phyloP scores from a whole-genome alignment of 768 basidiomycete genomes.

The Serpula lacrymans region DNA sequence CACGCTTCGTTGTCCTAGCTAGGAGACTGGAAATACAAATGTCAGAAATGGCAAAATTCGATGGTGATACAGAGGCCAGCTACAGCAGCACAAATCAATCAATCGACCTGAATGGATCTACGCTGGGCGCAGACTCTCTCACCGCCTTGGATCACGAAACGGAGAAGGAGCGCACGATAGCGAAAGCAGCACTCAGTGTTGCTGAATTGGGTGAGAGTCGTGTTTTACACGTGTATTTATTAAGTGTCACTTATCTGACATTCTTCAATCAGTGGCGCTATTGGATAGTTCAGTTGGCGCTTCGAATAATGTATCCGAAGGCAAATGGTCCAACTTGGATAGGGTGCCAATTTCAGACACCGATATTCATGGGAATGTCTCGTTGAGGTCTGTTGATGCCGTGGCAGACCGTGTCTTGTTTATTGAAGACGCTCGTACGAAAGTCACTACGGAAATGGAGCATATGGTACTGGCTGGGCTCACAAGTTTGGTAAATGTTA shows the following conservation, averaged over 20 bases:
- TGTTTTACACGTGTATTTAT: not conserved
- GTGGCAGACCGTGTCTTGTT: constrained; percentile 68
- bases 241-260: constrained; percentile 6
- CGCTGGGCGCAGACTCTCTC: constrained; percentile 8
- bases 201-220: constrained; percentile 81
- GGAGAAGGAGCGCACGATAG: constrained; percentile 82
- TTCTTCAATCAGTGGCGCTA: constrained; percentile 39
- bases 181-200: constrained; percentile 92
- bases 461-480: constrained; percentile 83
- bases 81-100: constrained; percentile 14
- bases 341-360: too few species aligned
- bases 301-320: constrained; percentile 1
- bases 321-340: constrained; percentile 2
- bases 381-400: constrained; percentile 71
- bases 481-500: constrained; percentile 59
- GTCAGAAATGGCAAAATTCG: constrained; percentile 71
- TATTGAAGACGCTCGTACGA: constrained; percentile 66
- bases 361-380: constrained; percentile 32
- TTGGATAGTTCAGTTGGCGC: constrained; percentile 38
- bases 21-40: constrained; percentile 85
- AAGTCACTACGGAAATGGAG: constrained; percentile 86
- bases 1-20: constrained; percentile 81
- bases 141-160: constrained; percentile 52
- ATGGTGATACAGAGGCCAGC: too few species aligned
- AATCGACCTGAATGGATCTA: not conserved